Base-by-base conservation (phyloP, 805 yeast genomes). In the Wickerhamomyces canadensis region DNA sequence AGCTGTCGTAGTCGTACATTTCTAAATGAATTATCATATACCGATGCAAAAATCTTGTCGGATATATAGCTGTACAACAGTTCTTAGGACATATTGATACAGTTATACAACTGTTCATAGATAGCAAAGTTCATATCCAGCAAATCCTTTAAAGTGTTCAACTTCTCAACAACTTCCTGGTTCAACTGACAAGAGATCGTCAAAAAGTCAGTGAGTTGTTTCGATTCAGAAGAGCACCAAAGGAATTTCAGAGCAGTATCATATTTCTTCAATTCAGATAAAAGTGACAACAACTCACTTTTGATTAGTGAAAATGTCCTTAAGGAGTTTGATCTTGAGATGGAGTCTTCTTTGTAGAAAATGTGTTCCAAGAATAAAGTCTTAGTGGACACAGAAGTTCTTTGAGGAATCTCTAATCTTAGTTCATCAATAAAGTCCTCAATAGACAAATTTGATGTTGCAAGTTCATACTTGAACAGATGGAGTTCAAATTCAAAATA, bases 401-500 rank as follows among this genome's bases (percentile, higher is more conserved):
- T 31, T 22, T 23, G 21, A 22, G 34, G 27, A 5, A 31, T 6
- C 12, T 22, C 18, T 10, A 31, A 15, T 15, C 13, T n/a, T 4
- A 29, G 24, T 13, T 19, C 32, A 6, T 29, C 19, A 11, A 19
- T 5, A 29, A 12, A 13, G 13, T 29, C 32, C n/a, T 29, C 24
- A 4, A 7, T 4, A 7, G 32, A 29, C 13, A 22, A 11, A 18
- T 23, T 23, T 23, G 17, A 9, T 11, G 9, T 13, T 6, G 29
- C 10, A 26, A 42, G 17, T 11, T 27, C 24, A 19, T 34, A 39
- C 14, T 25, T n/a, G 18, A 42, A 36, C 19, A 32, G 12, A 22
- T 25, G 22, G 10, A 14, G 18, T 24, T 42, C 43, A 30, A 42
- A 42, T 8, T 34, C 32, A 2, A 14, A 11, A 19, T 31, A 34